Base-by-base conservation (phyloP, 805 yeast genomes). In the Cyberlindnera lachancei region DNA sequence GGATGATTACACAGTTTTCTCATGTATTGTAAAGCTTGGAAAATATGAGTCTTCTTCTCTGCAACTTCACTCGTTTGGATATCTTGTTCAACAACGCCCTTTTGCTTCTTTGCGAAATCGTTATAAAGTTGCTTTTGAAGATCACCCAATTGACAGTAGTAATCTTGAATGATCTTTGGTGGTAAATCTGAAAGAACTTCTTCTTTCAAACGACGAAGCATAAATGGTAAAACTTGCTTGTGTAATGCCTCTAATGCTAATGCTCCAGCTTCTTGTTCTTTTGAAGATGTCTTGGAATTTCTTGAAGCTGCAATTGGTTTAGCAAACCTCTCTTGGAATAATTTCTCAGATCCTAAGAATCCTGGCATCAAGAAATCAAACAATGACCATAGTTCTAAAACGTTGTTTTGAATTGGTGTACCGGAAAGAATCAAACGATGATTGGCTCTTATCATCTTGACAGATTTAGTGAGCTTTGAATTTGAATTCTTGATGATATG, bases 291-390 rank as follows among this genome's bases (percentile, higher is more conserved):
- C 53, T 88, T 90, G 44, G 86, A 79, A 44, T 83, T 85, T 52
- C 96, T 69, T 25, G 95, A 81, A 2, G 94, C 90, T 4, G 96
- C 90, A 54, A 92, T 92, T 3, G 99, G 99, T 51, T 88, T 88
- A n/a, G 96, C 94, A 66, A 90, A 92, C 44, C 88, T 73, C 41
- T 90, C 97, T 50, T 87, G 92, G 63, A 92, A 92, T 30, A 80
- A 71, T 57, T 87, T 90, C 51, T 92, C 98, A 3, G 94, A 79
- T 11, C 99, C 99, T 42, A 92, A 64, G 51, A 92, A 92, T 0
- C 99, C 99, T 3, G 99, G 99, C 99, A 92, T 92, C 56, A 92
- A 66, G 56, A 87, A 92, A 57, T 92, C 98, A 64, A 92, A 92
- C 50, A 92, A 64, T 4, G 98, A 92, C 99, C 99, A 92, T 41